phyloP scores from a whole-genome alignment of 768 basidiomycete genomes.

The Xerocomellus amylosporus region DNA sequence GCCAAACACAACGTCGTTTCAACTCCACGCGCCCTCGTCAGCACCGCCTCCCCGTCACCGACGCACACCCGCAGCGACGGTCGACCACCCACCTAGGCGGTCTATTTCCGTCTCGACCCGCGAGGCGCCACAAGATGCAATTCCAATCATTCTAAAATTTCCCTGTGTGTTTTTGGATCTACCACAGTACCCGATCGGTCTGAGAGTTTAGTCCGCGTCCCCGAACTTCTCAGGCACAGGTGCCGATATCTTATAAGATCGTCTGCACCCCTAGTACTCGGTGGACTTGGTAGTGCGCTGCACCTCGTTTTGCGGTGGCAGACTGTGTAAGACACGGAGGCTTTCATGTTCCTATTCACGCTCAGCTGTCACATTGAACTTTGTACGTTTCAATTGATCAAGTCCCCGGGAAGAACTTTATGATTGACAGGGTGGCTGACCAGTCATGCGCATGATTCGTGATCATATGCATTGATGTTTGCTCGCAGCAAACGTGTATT shows the following conservation, averaged over 20 bases:
- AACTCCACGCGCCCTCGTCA: background rate
- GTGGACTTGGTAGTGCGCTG: background rate
- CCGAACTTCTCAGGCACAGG: background rate
- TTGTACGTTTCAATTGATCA: background rate
- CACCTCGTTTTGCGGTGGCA: background rate
- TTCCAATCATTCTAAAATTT: background rate
- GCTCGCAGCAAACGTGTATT: background rate
- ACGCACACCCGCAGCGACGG: background rate
- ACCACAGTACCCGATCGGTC: background rate
- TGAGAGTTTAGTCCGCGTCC: background rate
- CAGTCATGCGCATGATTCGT: background rate
- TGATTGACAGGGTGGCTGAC: background rate
- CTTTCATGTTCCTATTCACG: background rate
- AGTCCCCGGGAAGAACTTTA: background rate
- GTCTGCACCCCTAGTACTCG: background rate
- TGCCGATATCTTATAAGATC: background rate
- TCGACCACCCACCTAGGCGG: background rate
- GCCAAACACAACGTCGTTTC: background rate
- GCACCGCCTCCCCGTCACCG: background rate
- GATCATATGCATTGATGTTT: background rate
- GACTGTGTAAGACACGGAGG: background rate
- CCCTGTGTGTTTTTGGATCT: background rate
- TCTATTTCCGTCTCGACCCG: background rate
- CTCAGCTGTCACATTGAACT: conserved; percentile 6
- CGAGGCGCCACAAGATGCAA: background rate